Percentiles rank a stretch among this genome's conserved stretches.
These are phyloP conservation scores for Obba rivulosa DNA, from an alignment of 768 basidiomycete genomes.

Conservation along the genomic window DNA sequence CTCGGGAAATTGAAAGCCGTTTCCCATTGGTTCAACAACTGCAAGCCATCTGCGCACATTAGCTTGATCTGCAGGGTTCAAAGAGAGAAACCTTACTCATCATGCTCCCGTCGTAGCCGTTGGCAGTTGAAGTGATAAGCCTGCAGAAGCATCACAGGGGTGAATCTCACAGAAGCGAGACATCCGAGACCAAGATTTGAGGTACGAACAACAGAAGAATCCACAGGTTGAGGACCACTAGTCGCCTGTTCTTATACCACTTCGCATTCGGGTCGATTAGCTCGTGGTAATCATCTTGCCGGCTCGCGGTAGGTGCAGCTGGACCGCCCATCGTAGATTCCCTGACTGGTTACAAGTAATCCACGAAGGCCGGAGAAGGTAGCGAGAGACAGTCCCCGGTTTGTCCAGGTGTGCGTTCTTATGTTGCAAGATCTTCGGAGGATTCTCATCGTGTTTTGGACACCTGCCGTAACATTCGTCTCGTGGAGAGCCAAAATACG, in stretches of 20 bases:
- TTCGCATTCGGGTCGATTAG: constrained; percentile 4
- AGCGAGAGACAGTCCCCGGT: no score
- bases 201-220: constrained; percentile 22
- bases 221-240: constrained; percentile 24
- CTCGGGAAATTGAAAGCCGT: constrained; percentile 25
- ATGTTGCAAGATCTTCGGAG: no score
- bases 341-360: no score
- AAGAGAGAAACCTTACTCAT: constrained; percentile 25
- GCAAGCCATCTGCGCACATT: constrained; percentile 26
- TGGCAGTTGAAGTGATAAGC: constrained; percentile 31
- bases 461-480: no score
- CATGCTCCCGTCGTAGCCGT: constrained; percentile 36
- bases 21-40: constrained; percentile 34
- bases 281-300: background rate
- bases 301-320: background rate
- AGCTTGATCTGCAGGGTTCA: background rate
- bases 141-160: constrained; percentile 15
- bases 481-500: no score
- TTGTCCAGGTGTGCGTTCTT: no score
- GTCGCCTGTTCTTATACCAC: constrained; percentile 8
- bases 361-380: no score
- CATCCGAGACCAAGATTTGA: background rate
- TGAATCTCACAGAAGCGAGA: background rate
- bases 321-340: background rate
- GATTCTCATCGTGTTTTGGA: no score